Evolutionary conservation across 805 yeast species (phyloP), one percentile per base, ranked within the genome.

Genomic region (Metschnikowia koreensis): DNA sequence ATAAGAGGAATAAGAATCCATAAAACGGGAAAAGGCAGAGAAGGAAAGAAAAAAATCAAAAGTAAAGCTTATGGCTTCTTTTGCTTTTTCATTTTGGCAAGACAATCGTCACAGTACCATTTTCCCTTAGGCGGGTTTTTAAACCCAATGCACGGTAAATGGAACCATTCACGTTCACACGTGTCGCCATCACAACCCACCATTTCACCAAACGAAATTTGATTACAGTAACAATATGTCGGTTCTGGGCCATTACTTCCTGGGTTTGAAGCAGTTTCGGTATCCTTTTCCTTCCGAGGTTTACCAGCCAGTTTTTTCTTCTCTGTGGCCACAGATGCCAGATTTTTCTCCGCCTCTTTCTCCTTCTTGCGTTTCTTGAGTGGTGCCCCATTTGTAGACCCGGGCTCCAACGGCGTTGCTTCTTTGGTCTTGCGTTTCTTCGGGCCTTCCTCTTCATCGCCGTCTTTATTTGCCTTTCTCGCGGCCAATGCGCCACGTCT

Each of bases 131-230:
- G 98, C 6, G 93, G 81, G 46, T 90, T 84, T 46, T 85, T 82
- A 60, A 91, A 78, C 0, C 97, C 97, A 41, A 89, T 87, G 69
- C 98, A 92, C 15, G 96, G 96, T 59, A 93, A 74, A 73, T 92
- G 98, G 71, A 92, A 92, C 98, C 98, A 92, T 68, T 92, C 98
- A 49, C 90, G 77, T 66, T 84, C 84, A 73, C 98, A 93, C 52
- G 85, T 83, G 36, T 89, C 92, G 11, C 97, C 97, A 64, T 94
- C 99, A 71, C 99, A 94, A 1, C 96, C 99, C 54, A 94, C 97
- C 99, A 94, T 94, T 64, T 94, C 98, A 16, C 99, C 99, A 66
- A 88, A 94, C 5, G 97, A 93, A 0, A 92, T 96, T 66, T 92
- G 97, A 66, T 91, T 89, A 72, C 99, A 94, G 72, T 93, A 92